Evolutionary conservation across 2,329 filamentous ascomycete genomes (phyloP).

Genomic region (Xenosphaeropsis pyriputrescens): DNA sequence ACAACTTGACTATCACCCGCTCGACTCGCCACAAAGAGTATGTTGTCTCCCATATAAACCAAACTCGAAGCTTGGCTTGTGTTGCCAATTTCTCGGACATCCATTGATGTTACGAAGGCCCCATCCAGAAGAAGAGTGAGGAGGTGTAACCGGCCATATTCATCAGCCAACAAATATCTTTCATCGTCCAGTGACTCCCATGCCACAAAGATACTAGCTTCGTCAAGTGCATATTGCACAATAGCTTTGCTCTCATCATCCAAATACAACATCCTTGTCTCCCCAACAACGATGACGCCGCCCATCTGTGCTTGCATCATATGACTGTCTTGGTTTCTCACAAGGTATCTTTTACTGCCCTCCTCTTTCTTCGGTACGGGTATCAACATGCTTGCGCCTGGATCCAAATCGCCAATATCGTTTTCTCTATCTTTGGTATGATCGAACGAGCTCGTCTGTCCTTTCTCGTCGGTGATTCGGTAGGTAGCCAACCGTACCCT

Average conservation of each 20-base stretch:
- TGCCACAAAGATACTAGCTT: constrained; percentile 77
- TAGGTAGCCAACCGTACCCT: constrained; percentile 44
- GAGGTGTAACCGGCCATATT: constrained; percentile 78
- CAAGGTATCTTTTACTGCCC: constrained; percentile 44
- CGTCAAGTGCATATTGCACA: constrained; percentile 48
- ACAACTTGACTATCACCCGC: constrained; percentile 85
- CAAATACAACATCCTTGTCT: constrained; percentile 73
- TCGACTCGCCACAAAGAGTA: constrained; percentile 81
- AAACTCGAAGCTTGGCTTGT: constrained; percentile 67
- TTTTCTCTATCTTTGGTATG: constrained; percentile 37
- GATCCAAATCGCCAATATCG: constrained; percentile 35
- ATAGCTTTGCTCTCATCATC: constrained; percentile 60
- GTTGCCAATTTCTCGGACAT: constrained; percentile 45
- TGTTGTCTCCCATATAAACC: constrained; percentile 59
- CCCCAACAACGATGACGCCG: constrained; percentile 61
- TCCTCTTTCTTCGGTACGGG: constrained; percentile 41
- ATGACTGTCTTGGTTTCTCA: constrained; percentile 31
- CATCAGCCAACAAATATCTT: constrained; percentile 79
- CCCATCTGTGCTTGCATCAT: constrained; percentile 42
- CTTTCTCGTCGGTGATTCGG: constrained; percentile 42
- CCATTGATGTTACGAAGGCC: constrained; percentile 57
- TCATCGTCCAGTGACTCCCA: constrained; percentile 78
- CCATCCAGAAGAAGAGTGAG: constrained; percentile 59
- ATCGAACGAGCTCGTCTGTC: constrained; percentile 37
- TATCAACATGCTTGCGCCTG: constrained; percentile 44